Conservation (phyloP, 2,329 filamentous ascomycete genomes). For the Fusarium torulosum region DNA sequence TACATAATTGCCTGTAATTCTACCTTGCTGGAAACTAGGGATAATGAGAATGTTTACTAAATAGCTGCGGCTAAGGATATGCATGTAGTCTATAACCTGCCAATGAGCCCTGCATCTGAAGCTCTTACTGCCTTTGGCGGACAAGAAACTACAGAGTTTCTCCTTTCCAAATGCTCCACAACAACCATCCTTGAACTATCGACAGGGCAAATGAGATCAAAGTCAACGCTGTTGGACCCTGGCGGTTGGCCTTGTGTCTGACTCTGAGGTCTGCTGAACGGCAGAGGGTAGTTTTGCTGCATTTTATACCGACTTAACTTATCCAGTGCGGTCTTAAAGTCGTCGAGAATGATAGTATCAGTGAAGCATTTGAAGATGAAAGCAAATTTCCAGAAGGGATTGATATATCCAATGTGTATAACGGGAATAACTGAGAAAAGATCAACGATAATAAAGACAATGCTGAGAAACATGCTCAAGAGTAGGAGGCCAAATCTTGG, state of each 20-base stretch:
- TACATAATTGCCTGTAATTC: too few species aligned
- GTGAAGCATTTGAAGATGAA: conserved; percentile 69
- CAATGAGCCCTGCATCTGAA: too few species aligned
- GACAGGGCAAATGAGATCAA: not conserved
- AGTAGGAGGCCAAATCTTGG: conserved; percentile 75
- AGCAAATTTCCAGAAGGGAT: conserved; percentile 40
- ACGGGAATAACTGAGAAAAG: conserved; percentile 68
- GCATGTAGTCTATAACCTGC: too few species aligned
- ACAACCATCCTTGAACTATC: conserved; percentile 4
- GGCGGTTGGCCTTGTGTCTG: not conserved
- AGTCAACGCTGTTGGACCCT: rapidly evolving
- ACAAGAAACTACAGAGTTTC: too few species aligned
- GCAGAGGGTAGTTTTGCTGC: conserved; percentile 19
- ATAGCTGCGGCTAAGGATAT: too few species aligned
- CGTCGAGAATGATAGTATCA: conserved; percentile 74
- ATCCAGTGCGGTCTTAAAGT: conserved; percentile 72
- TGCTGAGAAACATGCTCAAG: conserved; percentile 69
- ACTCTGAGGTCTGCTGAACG: conserved; percentile 26
- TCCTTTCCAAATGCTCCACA: conserved; percentile 11
- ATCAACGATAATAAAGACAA: conserved; percentile 72
- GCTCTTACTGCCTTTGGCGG: too few species aligned
- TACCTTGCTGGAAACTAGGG: too few species aligned
- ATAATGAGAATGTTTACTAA: too few species aligned
- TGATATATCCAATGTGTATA: conserved; percentile 53
- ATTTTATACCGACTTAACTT: conserved; percentile 37